Base-by-base conservation (phyloP, 1,284 basidiomycete species). In the Anthracocystis setariae region DNA sequence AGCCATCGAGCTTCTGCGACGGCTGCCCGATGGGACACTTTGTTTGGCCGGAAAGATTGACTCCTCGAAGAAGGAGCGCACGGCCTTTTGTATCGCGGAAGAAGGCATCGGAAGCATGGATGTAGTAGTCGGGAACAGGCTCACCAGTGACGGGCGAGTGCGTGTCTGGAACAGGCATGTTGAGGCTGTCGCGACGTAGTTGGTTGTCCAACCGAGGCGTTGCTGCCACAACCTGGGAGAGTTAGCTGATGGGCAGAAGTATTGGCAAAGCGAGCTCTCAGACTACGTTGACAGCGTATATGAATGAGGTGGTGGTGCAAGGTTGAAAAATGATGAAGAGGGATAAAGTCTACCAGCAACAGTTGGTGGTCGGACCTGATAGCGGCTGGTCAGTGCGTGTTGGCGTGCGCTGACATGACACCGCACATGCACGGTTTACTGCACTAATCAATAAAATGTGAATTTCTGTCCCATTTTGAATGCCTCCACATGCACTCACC, bases 41-140 rank as follows among this genome's bases (percentile, higher is more conserved):
- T 50, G 89, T 88, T 0, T 91, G 90, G 3, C 92, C 93, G 8
- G 92, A 92, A 53, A 98, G 88, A 83, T 98, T 98, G 58, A 98
- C 90, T 35, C 95, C 95, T 40, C 95, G 89, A 0, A 98, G 86
- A 24, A 98, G 86, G 20, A 97, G 85, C 0, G 91, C 90, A 42
- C 95, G 89, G 10, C 94, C 94, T 51, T 87, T 84, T 47, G 87
- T 88, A 85, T 97, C 93, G 78, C 93, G 89, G 82, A 97, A 98
- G 75, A 90, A 88, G 70, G 70, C 67, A 21, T 76, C 73, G 15
- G 74, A 73, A 39, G 79, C 73, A 47, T 82, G 70, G 12, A 73
- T 73, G 50, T 73, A 73, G 47, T 67, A 61, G 42, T 67, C 54
- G n/a, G 64, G 60, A 4, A 73, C 70, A n/a, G 47, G 32, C 8